Evolutionary conservation across 768 basidiomycete genomes (phyloP).

Genomic region (Amanita pallidorosea): DNA sequence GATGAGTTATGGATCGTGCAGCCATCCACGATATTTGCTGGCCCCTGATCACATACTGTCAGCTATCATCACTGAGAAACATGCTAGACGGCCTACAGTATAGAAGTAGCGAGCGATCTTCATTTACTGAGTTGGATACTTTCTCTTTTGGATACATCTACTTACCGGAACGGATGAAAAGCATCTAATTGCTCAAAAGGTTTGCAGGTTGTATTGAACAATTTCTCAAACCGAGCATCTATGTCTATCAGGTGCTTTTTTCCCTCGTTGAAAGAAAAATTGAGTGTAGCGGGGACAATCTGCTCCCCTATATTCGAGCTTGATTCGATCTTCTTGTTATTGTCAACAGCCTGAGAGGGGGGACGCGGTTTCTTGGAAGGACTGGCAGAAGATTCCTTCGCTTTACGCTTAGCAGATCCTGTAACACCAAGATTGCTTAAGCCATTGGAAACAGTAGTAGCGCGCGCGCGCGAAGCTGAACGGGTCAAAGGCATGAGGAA

Average conservation of each 20-base stretch:
- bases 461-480: not conserved
- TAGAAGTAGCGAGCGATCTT: slow-evolving; percentile 63
- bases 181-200: slow-evolving; percentile 67
- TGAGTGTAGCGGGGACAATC: slow-evolving; percentile 57
- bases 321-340: not conserved
- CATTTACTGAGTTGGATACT: not conserved
- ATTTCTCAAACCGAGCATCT: slow-evolving; percentile 59
- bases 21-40: slow-evolving; percentile 86
- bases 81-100: slow-evolving; percentile 34
- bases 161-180: slow-evolving; percentile 76
- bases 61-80: not conserved
- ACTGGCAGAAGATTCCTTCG: not conserved
- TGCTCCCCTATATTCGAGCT: not conserved
- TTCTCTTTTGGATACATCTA: not conserved
- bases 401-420: slow-evolving; percentile 11
- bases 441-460: not conserved
- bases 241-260: slow-evolving; percentile 55
- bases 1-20: slow-evolving; percentile 73
- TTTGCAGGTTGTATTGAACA: slow-evolving; percentile 63
- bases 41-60: slow-evolving; percentile 27
- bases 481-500: not conserved
- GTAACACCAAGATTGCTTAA: not conserved
- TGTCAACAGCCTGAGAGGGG: not conserved
- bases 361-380: not conserved
- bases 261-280: slow-evolving; percentile 71